Evolutionary conservation across 2,329 filamentous ascomycete genomes (phyloP).

Genomic region (Fusarium compactum): DNA sequence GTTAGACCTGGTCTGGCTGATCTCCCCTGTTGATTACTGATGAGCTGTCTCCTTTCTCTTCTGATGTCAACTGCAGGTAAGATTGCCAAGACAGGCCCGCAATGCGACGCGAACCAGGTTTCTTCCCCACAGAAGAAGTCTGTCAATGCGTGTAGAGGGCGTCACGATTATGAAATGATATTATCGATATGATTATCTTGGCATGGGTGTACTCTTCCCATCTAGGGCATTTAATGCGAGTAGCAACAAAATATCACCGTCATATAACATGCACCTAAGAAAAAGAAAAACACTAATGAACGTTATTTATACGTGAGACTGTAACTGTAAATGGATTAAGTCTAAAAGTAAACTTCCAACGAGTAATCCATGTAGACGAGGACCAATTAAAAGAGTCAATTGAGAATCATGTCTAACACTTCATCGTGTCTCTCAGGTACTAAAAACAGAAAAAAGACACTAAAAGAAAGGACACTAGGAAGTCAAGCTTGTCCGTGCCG

Average conservation of each 20-base stretch:
- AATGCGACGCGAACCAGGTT: background rate
- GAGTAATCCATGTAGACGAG: background rate
- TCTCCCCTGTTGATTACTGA: background rate
- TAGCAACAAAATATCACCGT: slow-evolving; percentile 7
- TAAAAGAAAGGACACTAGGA: background rate
- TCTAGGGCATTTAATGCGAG: background rate
- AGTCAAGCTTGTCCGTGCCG: background rate
- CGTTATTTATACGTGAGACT: slow-evolving; percentile 13
- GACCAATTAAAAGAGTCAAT: background rate
- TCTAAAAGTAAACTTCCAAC: slow-evolving; percentile 5
- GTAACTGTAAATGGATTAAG: background rate
- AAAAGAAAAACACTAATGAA: slow-evolving; percentile 9
- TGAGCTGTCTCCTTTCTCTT: slow-evolving; percentile 6
- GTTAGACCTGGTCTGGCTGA: background rate
- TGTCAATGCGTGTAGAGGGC: background rate
- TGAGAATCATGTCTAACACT: slow-evolving; percentile 9
- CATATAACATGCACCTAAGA: slow-evolving; percentile 5
- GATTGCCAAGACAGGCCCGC: slow-evolving; percentile 7
- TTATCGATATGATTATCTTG: background rate
- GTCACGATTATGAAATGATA: slow-evolving; percentile 32
- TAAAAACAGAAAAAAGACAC: background rate
- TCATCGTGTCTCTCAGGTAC: background rate
- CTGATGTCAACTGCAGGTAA: slow-evolving; percentile 28
- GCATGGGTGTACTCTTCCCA: background rate
- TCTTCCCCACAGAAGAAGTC: slow-evolving; percentile 15